Conservation (phyloP, 2,329 filamentous ascomycete species). For the Macroventuria anomochaeta region DNA sequence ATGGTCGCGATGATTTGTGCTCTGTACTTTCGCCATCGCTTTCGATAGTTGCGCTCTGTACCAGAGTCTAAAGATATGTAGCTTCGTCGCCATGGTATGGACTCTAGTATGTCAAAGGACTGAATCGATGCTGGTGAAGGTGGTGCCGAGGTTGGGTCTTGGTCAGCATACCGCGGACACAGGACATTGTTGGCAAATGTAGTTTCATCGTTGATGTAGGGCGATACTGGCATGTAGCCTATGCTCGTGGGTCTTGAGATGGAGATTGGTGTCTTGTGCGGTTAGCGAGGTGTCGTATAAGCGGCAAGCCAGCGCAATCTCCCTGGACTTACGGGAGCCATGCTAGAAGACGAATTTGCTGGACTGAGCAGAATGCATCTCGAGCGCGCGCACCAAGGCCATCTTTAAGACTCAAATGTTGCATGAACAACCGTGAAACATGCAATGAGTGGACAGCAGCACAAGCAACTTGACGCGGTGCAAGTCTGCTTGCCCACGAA, state of each 20-base stretch:
- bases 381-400: slow-evolving; percentile 1
- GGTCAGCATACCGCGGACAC: slow-evolving; percentile 43
- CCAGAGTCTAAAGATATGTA: slow-evolving; percentile 21
- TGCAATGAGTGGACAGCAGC: slow-evolving; percentile 21
- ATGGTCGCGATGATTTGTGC: slow-evolving; percentile 25
- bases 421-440: slow-evolving; percentile 35
- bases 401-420: slow-evolving; percentile 11
- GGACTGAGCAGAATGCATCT: slow-evolving; percentile 4
- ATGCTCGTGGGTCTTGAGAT: slow-evolving; percentile 23
- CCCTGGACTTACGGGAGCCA: slow-evolving; percentile 37
- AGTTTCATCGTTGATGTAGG: slow-evolving; percentile 37
- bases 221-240: slow-evolving; percentile 35
- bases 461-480: slow-evolving; percentile 11
- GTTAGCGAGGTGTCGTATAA: slow-evolving; percentile 23
- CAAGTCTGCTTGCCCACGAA: slow-evolving; percentile 19
- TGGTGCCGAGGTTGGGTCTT: slow-evolving; percentile 39
- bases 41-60: slow-evolving; percentile 1
- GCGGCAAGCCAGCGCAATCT: slow-evolving; percentile 25
- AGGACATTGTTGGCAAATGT: slow-evolving; percentile 35
- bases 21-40: slow-evolving; percentile 31
- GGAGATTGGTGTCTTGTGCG: slow-evolving; percentile 27
- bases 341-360: slow-evolving; percentile 17
- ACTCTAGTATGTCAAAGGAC: slow-evolving; percentile 44
- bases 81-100: slow-evolving; percentile 41
- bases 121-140: slow-evolving; percentile 45